Conservation (phyloP, 495 filamentous ascomycete genomes). For the Tuber calosporum region DNA sequence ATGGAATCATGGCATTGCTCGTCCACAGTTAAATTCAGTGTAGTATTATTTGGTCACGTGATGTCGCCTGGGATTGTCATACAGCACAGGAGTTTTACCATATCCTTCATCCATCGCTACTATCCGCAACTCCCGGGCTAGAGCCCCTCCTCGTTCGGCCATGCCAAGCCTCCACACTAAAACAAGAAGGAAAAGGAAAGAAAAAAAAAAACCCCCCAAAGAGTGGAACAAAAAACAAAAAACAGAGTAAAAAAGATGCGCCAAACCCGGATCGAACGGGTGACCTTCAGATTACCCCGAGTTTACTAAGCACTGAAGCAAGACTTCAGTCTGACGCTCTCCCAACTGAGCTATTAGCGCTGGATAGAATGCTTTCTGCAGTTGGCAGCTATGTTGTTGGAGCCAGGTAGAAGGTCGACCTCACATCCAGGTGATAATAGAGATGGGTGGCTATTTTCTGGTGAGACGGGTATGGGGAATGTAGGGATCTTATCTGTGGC, state of each 20-base stretch:
- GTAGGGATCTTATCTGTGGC: background rate
- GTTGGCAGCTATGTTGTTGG: background rate
- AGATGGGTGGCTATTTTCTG: background rate
- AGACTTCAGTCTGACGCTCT: slow-evolving; percentile 32
- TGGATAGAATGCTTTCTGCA: background rate
- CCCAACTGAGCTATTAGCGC: slow-evolving; percentile 31
- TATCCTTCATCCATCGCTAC: background rate
- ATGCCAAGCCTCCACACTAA: background rate
- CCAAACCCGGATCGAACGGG: slow-evolving; percentile 29
- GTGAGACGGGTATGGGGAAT: background rate
- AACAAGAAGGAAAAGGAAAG: background rate
- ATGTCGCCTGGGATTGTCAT: no score
- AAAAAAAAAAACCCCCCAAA: background rate
- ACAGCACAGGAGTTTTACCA: no score
- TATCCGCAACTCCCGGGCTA: background rate
- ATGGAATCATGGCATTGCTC: no score
- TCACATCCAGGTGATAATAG: background rate
- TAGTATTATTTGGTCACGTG: no score
- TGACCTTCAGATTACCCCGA: slow-evolving; percentile 26
- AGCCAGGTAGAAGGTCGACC: no score
- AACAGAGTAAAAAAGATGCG: slow-evolving; percentile 13
- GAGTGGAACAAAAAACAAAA: background rate
- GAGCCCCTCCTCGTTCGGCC: background rate
- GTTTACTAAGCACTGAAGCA: background rate
- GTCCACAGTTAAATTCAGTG: no score